Base-by-base conservation (phyloP, 2,329 filamentous ascomycete genomes). In the Tolypocladium album region DNA sequence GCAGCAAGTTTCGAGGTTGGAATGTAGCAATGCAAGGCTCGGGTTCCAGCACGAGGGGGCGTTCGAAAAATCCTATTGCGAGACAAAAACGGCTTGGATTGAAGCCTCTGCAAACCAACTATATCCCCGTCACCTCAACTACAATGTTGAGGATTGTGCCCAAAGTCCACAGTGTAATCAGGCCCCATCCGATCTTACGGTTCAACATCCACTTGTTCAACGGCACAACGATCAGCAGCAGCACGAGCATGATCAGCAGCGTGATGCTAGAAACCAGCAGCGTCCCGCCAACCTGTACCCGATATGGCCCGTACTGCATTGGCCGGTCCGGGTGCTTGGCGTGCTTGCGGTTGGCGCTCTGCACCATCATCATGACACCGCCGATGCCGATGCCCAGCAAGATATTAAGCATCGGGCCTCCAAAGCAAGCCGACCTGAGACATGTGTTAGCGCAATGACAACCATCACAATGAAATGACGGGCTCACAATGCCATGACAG, bases 391-490 rank as follows among this genome's bases (percentile, higher is more conserved):
- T 92, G 0, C 94, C 94, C 4, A 99, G 83, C 0, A 99, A 78
- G 63, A 99, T 99, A 68, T 99, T 99, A 47, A 99, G 83, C 91
- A 99, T 93, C 0, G 94, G 94, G 0, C 94, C 95, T n/a, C 94
- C 94, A 71, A 99, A 97, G 71, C 94, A 99, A 5, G 94, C 94
- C 40, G 90, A 92, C 47, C 82, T 85, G 63, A 7, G 27, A 38
- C 13, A 40, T 5, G 31, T 12, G 56, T 59, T 20, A 62, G 57
- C 52, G 40, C 8, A 22, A 7, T 20, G 2, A 13, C 39, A 27
- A n/a, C 13, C 9, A 27, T 24, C 22, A 34, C 43, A 12, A 34
- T 9, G n/a, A 45, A 4, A 13, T 4, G 4, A 20, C 12, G 52
- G 56, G 81, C 82, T 75, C 73, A 84, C 79, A 88, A 69, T 45